Evolutionary conservation across 2,329 filamentous ascomycete species (phyloP).

Genomic region (Ophiostoma tasmaniense): DNA sequence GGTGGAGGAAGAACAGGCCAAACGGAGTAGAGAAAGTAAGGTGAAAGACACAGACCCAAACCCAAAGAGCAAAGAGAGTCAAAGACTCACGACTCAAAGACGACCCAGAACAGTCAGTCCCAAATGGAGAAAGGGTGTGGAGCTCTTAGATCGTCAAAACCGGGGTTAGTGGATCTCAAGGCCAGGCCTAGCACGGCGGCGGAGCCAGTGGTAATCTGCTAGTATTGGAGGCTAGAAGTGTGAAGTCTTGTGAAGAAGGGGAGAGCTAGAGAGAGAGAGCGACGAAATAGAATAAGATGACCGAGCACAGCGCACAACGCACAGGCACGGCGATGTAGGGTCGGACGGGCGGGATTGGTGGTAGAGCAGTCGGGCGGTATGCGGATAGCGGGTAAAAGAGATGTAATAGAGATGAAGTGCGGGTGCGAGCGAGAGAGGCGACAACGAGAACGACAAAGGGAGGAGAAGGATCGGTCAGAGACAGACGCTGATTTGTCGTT

Average conservation of each 20-base stretch:
- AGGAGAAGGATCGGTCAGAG: not conserved
- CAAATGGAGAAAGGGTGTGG: constrained; percentile 10
- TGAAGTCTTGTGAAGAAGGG: not conserved
- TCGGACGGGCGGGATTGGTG: not conserved
- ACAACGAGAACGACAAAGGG: not conserved
- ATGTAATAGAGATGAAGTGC: not conserved
- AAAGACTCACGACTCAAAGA: no score
- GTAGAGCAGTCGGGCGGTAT: not conserved
- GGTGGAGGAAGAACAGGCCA: not conserved
- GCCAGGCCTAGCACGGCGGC: not conserved
- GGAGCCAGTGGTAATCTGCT: not conserved
- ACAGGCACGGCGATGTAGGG: constrained; percentile 1
- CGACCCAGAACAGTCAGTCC: not conserved
- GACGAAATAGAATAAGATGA: not conserved
- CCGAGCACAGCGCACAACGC: not conserved
- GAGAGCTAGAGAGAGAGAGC: not conserved
- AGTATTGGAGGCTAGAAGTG: not conserved
- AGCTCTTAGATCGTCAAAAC: constrained; percentile 13
- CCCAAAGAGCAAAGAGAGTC: not conserved
- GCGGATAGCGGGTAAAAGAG: not conserved
- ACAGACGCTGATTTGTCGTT: not conserved
- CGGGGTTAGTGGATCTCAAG: constrained; percentile 7
- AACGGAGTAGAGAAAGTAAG: not conserved
- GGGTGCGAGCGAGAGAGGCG: no score
- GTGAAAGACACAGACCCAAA: not conserved